phyloP scores from a whole-genome alignment of 2,329 filamentous ascomycete species.

The Aspergillus ibericus region DNA sequence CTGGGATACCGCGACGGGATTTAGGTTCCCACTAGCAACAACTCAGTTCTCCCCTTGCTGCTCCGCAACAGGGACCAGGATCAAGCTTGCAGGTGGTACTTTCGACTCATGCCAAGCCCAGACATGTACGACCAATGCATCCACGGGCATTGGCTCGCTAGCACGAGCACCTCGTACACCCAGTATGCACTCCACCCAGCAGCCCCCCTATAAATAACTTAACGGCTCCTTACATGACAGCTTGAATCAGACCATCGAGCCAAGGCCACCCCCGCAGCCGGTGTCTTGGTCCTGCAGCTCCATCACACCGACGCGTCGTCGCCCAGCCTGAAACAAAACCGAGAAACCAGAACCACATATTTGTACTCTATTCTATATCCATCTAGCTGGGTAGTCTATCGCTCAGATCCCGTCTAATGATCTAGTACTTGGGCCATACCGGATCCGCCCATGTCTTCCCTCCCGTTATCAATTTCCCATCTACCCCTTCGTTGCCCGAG shows the following conservation, averaged over 20 bases:
- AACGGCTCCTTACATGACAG: background rate
- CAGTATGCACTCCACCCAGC: background rate
- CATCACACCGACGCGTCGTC: background rate
- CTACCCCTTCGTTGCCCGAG: conserved; percentile 20
- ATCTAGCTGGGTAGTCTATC: background rate
- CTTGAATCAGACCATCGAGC: background rate
- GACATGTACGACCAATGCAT: background rate
- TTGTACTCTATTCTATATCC: background rate
- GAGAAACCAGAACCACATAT: background rate
- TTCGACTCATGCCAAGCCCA: no score
- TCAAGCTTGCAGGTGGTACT: no score
- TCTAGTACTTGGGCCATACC: background rate
- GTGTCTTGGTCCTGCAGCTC: background rate
- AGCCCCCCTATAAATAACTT: background rate
- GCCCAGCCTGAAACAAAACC: no score
- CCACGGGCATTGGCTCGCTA: background rate
- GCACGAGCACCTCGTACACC: no score
- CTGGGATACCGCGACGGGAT: no score
- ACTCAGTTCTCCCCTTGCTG: no score
- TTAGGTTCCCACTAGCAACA: no score
- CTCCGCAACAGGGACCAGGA: no score
- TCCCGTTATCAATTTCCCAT: conserved; percentile 5
- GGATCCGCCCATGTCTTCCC: conserved; percentile 5
- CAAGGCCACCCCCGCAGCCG: background rate
- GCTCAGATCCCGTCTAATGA: background rate